Conservation (phyloP, 768 basidiomycete species). For the Clitopilus passeckerianus region DNA sequence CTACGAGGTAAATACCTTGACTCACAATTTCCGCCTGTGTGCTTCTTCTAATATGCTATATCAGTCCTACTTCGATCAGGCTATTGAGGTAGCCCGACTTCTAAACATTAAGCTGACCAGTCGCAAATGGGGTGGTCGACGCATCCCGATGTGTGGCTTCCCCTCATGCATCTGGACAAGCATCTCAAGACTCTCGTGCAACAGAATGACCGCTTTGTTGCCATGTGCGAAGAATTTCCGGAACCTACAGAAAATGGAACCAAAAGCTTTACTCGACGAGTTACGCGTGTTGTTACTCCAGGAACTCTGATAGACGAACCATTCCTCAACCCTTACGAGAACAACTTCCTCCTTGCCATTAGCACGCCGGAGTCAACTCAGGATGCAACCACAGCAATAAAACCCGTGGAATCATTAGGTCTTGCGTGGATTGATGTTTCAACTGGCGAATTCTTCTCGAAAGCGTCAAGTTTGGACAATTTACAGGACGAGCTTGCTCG, state of each 20-base stretch:
- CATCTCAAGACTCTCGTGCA: constrained; percentile 84
- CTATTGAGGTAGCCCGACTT: constrained; percentile 66
- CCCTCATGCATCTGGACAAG: constrained; percentile 83
- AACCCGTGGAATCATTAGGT: constrained; percentile 33
- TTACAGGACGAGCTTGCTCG: constrained; percentile 81
- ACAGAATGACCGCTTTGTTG: constrained; percentile 79
- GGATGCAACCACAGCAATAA: neutral
- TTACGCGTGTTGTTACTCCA: constrained; percentile 85
- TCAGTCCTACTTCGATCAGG: constrained; percentile 94
- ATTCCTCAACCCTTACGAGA: constrained; percentile 81
- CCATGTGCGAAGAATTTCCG: constrained; percentile 91
- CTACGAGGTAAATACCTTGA: constrained; percentile 65
- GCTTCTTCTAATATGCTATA: constrained; percentile 1
- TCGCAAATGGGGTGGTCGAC: constrained; percentile 65
- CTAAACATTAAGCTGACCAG: constrained; percentile 82
- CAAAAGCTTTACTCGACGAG: constrained; percentile 73
- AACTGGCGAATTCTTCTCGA: constrained; percentile 90
- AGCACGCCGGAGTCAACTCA: constrained; percentile 13
- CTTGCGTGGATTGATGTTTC: constrained; percentile 95
- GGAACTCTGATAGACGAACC: constrained; percentile 92
- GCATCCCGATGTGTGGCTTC: constrained; percentile 87
- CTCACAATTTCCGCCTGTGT: neutral
- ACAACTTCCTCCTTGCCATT: constrained; percentile 84
- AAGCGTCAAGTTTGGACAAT: constrained; percentile 42
- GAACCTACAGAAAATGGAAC: constrained; percentile 36